phyloP scores from a whole-genome alignment of 2,329 filamentous ascomycete genomes.

The Fusarium sp. region DNA sequence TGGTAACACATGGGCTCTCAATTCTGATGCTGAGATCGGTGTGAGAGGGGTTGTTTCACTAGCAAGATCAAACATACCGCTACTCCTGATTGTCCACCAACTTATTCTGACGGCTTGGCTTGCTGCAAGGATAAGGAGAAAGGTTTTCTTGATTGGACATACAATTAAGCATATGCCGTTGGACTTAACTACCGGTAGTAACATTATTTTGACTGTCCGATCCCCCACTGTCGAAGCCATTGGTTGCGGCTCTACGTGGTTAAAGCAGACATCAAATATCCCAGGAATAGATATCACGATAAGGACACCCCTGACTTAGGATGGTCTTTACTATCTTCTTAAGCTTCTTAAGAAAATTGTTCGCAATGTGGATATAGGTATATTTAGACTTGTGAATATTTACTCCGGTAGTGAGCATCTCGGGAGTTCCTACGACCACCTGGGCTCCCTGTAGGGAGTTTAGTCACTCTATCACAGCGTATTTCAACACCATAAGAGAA shows the following conservation, averaged over 20 bases:
- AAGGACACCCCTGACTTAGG: too few species aligned
- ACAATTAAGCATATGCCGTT: neutral
- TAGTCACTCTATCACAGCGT: neutral
- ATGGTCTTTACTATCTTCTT: too few species aligned
- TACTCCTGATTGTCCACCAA: neutral
- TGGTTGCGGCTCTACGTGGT: too few species aligned
- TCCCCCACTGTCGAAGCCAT: too few species aligned
- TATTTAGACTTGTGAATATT: too few species aligned
- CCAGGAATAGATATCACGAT: too few species aligned
- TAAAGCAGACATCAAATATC: too few species aligned
- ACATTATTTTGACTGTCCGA: neutral
- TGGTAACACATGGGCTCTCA: conserved; percentile 7
- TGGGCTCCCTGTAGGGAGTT: neutral
- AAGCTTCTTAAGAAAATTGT: too few species aligned
- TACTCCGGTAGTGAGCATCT: too few species aligned
- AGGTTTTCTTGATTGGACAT: neutral
- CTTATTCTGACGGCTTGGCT: neutral
- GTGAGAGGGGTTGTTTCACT: conserved; percentile 10
- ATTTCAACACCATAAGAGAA: neutral
- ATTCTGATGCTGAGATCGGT: conserved; percentile 6
- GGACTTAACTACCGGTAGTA: neutral
- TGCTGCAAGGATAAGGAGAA: neutral
- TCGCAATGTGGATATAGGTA: too few species aligned
- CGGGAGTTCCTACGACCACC: neutral
- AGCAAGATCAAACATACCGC: conserved; percentile 10